Evolutionary conservation across 2,329 filamentous ascomycete genomes (phyloP).

Genomic region (Alternaria postmessia): DNA sequence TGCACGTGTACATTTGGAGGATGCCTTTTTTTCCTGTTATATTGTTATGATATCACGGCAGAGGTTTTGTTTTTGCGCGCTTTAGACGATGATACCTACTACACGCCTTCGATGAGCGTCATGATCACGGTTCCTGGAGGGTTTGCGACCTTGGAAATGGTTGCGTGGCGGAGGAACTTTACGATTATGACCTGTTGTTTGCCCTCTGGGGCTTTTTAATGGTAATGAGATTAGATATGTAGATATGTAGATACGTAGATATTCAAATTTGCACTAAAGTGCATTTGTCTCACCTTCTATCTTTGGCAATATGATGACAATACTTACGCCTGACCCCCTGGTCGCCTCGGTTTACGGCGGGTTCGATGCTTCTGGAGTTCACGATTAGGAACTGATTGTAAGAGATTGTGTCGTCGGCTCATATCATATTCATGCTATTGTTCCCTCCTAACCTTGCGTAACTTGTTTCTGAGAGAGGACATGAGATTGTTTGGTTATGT

Average conservation of each 20-base stretch:
- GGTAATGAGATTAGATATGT: slow-evolving; percentile 7
- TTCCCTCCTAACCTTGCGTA: too few relatives aligned
- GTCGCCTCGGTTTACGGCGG: too few relatives aligned
- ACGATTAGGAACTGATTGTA: too few relatives aligned
- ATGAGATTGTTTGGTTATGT: too few relatives aligned
- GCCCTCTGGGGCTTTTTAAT: slow-evolving; percentile 6
- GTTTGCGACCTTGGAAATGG: not conserved
- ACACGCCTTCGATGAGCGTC: slow-evolving; percentile 39
- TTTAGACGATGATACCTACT: slow-evolving; percentile 5
- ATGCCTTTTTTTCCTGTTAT: not conserved
- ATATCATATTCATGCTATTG: too few relatives aligned
- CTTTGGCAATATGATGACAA: not conserved
- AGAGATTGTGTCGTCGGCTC: too few relatives aligned
- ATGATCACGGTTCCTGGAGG: slow-evolving; percentile 28
- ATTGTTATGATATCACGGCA: slow-evolving; percentile 5
- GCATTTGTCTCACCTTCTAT: not conserved
- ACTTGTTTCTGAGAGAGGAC: too few relatives aligned
- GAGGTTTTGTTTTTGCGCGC: slow-evolving; percentile 19
- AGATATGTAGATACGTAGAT: slow-evolving; percentile 1
- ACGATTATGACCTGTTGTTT: slow-evolving; percentile 21
- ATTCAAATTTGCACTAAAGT: not conserved
- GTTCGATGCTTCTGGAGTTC: too few relatives aligned
- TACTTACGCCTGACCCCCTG: too few relatives aligned
- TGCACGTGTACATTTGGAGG: not conserved
- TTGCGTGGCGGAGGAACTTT: slow-evolving; percentile 1